Conservation (phyloP, 352 stramenopile genomes). For the Pythium insidiosum region DNA sequence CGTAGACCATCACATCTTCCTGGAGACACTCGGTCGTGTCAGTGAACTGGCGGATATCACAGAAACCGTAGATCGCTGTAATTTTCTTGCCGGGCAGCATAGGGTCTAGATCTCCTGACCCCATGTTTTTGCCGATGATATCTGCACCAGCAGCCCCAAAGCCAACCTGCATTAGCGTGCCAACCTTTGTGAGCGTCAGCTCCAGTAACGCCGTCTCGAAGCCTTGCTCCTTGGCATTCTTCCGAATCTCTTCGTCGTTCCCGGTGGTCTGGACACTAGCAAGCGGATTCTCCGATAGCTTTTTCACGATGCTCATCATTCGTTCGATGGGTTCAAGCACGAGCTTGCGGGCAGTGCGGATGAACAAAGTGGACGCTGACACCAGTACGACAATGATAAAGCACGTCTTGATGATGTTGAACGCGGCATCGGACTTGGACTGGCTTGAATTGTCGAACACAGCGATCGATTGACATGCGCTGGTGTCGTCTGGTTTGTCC, state of each 20-base stretch:
- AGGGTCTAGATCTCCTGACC: conserved; percentile 77
- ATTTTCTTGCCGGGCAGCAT: conserved; percentile 89
- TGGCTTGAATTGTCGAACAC: conserved; percentile 78
- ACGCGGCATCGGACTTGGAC: conserved; percentile 40
- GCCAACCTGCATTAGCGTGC: conserved; percentile 79
- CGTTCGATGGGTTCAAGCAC: conserved; percentile 88
- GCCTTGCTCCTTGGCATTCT: conserved; percentile 71
- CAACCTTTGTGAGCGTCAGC: conserved; percentile 78
- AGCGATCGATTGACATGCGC: conserved; percentile 58
- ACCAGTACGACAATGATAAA: conserved; percentile 86
- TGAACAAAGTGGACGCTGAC: conserved; percentile 73
- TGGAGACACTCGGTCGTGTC: conserved; percentile 88
- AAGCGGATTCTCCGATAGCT: conserved; percentile 83
- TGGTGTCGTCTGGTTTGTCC: conserved; percentile 36
- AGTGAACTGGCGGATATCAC: conserved; percentile 92
- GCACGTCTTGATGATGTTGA: conserved; percentile 83
- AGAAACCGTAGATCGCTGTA: conserved; percentile 93
- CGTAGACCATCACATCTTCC: conserved; percentile 90
- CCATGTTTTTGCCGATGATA: conserved; percentile 86
- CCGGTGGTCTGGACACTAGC: conserved; percentile 68
- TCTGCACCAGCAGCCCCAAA: conserved; percentile 76
- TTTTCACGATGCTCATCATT: conserved; percentile 88
- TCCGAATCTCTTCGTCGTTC: conserved; percentile 55
- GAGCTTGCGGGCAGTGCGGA: conserved; percentile 70
- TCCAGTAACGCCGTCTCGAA: conserved; percentile 75